Evolutionary conservation across 805 yeast species (phyloP).

Genomic region (Metschnikowia gelsemii): DNA sequence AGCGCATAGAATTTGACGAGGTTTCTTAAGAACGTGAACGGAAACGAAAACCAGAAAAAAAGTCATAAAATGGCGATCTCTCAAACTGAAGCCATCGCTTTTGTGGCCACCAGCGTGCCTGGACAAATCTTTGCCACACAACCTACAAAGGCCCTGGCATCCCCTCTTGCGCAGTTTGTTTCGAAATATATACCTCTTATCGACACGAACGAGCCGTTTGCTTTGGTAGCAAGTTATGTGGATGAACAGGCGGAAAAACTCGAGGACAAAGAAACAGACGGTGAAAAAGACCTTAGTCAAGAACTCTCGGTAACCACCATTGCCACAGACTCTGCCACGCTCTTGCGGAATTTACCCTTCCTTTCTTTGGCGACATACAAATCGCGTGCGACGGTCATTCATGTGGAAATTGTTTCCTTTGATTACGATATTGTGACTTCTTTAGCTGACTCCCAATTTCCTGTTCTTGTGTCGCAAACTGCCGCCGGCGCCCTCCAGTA

Average conservation of each 20-base stretch:
- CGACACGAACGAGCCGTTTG: constrained; percentile 54
- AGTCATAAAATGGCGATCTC: constrained; percentile 10
- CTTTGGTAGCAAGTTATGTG: constrained; percentile 38
- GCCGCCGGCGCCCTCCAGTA: constrained; percentile 52
- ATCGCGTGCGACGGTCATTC: constrained; percentile 51
- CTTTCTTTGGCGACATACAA: constrained; percentile 43
- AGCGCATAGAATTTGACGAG: background rate
- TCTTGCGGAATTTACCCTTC: constrained; percentile 61
- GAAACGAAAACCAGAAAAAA: background rate
- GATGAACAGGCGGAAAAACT: constrained; percentile 11
- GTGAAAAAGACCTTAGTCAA: constrained; percentile 11
- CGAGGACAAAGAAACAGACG: constrained; percentile 18
- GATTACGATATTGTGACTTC: constrained; percentile 74
- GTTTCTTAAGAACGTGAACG: background rate
- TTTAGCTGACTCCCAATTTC: constrained; percentile 65
- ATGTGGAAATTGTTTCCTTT: constrained; percentile 53
- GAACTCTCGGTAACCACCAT: constrained; percentile 38
- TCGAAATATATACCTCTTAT: constrained; percentile 31
- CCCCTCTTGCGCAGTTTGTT: constrained; percentile 30
- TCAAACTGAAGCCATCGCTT: constrained; percentile 21
- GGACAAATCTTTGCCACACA: constrained; percentile 46
- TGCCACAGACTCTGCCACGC: constrained; percentile 50
- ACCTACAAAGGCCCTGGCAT: constrained; percentile 44
- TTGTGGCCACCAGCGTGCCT: constrained; percentile 25
- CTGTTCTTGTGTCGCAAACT: constrained; percentile 66